phyloP scores from a whole-genome alignment of 192 early-diverging fungal species.

The Dimargaris cristalligena region DNA sequence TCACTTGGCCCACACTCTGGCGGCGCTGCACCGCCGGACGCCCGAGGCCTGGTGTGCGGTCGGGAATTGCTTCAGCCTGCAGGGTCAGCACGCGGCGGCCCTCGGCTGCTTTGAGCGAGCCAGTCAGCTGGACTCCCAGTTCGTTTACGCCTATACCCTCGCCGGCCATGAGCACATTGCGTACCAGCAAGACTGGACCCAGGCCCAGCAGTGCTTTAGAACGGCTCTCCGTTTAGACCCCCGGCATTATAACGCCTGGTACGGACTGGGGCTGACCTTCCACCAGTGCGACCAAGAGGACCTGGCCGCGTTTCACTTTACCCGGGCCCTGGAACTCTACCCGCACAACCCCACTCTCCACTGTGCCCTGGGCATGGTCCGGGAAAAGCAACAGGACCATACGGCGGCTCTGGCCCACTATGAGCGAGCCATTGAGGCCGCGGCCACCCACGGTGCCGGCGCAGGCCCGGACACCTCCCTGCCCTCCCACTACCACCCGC shows the following conservation, averaged over 20 bases:
- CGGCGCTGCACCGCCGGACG: constrained; percentile 38
- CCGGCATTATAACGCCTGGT: constrained; percentile 77
- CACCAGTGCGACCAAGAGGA: constrained; percentile 52
- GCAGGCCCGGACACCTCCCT: too few relatives aligned
- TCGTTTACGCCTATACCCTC: constrained; percentile 70
- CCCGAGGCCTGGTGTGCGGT: constrained; percentile 72
- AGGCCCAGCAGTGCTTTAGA: constrained; percentile 55
- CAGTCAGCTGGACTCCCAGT: constrained; percentile 40
- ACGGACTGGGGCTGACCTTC: constrained; percentile 60
- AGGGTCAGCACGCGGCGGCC: constrained; percentile 57
- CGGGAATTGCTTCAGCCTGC: constrained; percentile 55
- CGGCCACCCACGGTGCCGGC: constrained; percentile 20
- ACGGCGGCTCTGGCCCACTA: constrained; percentile 40
- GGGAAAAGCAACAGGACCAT: constrained; percentile 35
- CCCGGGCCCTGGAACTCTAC: constrained; percentile 54
- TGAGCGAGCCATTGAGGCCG: constrained; percentile 34
- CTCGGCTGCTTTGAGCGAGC: constrained; percentile 61
- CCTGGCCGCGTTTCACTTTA: constrained; percentile 54
- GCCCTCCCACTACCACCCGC: constrained; percentile 14
- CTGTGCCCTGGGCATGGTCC: constrained; percentile 53
- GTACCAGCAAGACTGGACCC: constrained; percentile 48
- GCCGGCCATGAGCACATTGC: constrained; percentile 66
- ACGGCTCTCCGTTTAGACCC: constrained; percentile 49
- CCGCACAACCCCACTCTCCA: constrained; percentile 50
- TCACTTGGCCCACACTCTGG: constrained; percentile 56